Evolutionary conservation across 2,329 filamentous ascomycete genomes (phyloP).

Genomic region (Cordyceps pruinosa): DNA sequence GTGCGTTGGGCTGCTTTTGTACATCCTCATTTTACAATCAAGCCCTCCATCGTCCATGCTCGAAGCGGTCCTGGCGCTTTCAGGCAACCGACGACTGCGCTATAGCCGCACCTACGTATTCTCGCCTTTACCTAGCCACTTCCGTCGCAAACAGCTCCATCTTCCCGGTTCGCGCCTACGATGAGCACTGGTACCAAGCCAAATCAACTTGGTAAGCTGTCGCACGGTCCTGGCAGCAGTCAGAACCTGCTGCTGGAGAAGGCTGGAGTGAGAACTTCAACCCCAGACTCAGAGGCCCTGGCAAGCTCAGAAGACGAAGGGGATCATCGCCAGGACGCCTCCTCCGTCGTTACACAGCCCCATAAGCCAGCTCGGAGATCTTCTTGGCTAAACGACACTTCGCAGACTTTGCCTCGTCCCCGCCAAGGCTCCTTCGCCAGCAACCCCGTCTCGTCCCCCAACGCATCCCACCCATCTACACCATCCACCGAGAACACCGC

Average conservation of each 20-base stretch:
- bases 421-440: conserved; percentile 73
- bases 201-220: conserved; percentile 44
- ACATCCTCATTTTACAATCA: background rate
- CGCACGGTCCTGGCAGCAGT: conserved; percentile 44
- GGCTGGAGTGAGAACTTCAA: conserved; percentile 71
- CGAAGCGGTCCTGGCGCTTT: conserved; percentile 5
- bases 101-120: background rate
- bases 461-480: conserved; percentile 72
- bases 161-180: conserved; percentile 19
- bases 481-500: conserved; percentile 58
- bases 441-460: conserved; percentile 64
- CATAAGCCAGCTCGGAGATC: conserved; percentile 62
- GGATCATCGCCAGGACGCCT: conserved; percentile 55
- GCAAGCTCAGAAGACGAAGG: conserved; percentile 91
- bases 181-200: conserved; percentile 50
- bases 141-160: conserved; percentile 40
- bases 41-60: background rate
- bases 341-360: conserved; percentile 40
- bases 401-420: conserved; percentile 53
- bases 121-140: conserved; percentile 10
- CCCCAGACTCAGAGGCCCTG: conserved; percentile 88
- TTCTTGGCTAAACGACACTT: conserved; percentile 83
- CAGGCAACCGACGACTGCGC: conserved; percentile 9
- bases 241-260: conserved; percentile 67
- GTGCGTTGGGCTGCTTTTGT: background rate